phyloP scores from a whole-genome alignment of 2,329 filamentous ascomycete species.

The Penicillium sp. region DNA sequence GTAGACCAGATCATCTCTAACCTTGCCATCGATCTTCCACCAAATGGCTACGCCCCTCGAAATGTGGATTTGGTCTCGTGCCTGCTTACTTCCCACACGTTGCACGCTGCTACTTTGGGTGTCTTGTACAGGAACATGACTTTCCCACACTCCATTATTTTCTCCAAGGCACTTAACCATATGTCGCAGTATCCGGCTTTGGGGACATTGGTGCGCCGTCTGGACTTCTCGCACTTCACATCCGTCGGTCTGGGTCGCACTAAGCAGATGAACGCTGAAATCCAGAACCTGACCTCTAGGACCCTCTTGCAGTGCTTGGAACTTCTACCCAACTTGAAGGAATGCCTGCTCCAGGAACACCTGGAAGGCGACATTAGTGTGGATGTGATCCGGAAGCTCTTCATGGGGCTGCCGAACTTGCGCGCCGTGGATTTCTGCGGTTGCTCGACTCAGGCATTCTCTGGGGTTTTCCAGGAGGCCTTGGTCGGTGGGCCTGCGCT shows the following conservation, averaged over 20 bases:
- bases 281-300: conserved; percentile 70
- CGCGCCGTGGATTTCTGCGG: conserved; percentile 74
- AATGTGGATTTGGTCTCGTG: conserved; percentile 76
- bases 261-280: conserved; percentile 69
- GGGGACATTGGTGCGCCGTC: conserved; percentile 70
- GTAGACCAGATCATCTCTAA: conserved; percentile 71
- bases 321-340: conserved; percentile 69
- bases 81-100: conserved; percentile 69
- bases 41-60: conserved; percentile 71
- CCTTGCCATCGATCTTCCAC: conserved; percentile 68
- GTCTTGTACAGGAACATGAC: conserved; percentile 77
- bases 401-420: conserved; percentile 63
- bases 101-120: conserved; percentile 69
- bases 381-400: conserved; percentile 67
- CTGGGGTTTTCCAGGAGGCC: conserved; percentile 59
- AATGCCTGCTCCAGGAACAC: conserved; percentile 78
- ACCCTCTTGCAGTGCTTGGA: conserved; percentile 70
- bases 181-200: conserved; percentile 64
- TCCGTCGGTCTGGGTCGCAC: conserved; percentile 73
- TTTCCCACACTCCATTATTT: conserved; percentile 78
- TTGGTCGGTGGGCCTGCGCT: conserved; percentile 47
- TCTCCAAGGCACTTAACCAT: conserved; percentile 74
- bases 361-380: conserved; percentile 70
- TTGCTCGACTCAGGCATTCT: conserved; percentile 67
- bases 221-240: conserved; percentile 85